Base-by-base conservation (phyloP, 805 yeast genomes). In the Starmerella geochares region DNA sequence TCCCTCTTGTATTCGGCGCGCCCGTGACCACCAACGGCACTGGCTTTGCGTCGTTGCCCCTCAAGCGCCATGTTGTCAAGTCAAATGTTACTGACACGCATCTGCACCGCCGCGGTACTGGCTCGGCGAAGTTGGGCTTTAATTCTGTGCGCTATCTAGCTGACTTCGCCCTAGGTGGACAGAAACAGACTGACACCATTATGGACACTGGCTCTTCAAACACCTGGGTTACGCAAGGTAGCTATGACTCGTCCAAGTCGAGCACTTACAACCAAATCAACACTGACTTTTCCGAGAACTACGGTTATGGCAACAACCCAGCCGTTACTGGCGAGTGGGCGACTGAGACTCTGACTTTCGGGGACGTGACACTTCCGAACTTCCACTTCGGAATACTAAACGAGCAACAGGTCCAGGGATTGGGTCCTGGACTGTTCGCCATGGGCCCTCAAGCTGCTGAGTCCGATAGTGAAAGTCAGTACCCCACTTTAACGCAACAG, bases 161-260 rank as follows among this genome's bases (percentile, higher is more conserved):
- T 25, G 54, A 49, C 16, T 58, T 60, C 43, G 55, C 60, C 19
- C 51, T 62, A 9, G 86, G 86, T 7, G 74, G 84, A 0, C 71
- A 77, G 3, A 54, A 65, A 0, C 79, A 79, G 54, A 57, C 65
- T 3, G n/a, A 25, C 21, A 50, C 50, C 13, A 36, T 79, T 32
- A 62, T 81, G 7, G 88, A 81, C 58, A 81, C 87, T 1, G 88
- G 87, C 1, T 79, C 85, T 0, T 72, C 82, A 0, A 86, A 81
- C 60, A 63, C 81, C 21, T 80, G 83, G 83, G 74, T 79, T 13
- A 68, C 73, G 50, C 67, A 70, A 3, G 35, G 61, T 69, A 24
- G 48, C 9, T 64, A 52, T 46, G 56, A 59, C 48, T 54, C 60
- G 2, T 19, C 55, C 21, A 39, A 49, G 31, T 58, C 64, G 1